Base-by-base conservation (phyloP, 73 alveolate species). In the Paraurostyla sp. region DNA sequence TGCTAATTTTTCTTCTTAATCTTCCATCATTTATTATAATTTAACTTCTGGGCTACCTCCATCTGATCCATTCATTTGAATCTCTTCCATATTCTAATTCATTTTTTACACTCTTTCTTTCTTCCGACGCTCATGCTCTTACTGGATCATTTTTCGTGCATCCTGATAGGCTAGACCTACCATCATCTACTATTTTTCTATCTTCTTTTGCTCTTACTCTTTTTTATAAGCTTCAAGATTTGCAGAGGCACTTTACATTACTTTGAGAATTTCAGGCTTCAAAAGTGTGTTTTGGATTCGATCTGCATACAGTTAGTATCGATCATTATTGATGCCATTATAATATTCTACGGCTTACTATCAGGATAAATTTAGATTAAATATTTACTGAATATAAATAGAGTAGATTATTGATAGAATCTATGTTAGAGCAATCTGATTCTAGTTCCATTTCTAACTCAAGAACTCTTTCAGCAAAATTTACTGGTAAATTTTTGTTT, bases 321-420 rank as follows among this genome's bases (percentile, higher is more conserved):
- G 71, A n/a, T 46, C 81, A 75, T 87, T 75, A 23, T 62, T 59
- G 62, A 71, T 87, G 0, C 93, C 93, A 42, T 52, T 73, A 59
- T 87, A 87, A 40, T 59, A 87, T 76, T 87, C 93, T 6, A 87
- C 93, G 0, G 93, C 93, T 51, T 87, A 41, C 82, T 65, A 65
- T 9, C 35, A 65, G 1, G 7, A 29, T 4, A 4, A 6, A 60
- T 27, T 27, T 27, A 35, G 23, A 32, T 38, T 4, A 20, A 65
- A 38, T 3, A 40, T 13, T 65, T 65, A 65, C 82, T 11, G 89
- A 73, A 42, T 87, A 87, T 2, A 87, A 84, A 32, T 35, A 25
- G 57, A 75, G 71, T 3, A 87, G 80, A 36, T 63, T 73, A 38
- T 87, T 81, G 36, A 87, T 52, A 20, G 71, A 63, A 22, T 87